Percentiles rank a stretch among this genome's conserved stretches.
These are phyloP conservation scores for Leishmania martiniquensis DNA, from an alignment of 208 protist genomes.

Conservation along the genomic window DNA sequence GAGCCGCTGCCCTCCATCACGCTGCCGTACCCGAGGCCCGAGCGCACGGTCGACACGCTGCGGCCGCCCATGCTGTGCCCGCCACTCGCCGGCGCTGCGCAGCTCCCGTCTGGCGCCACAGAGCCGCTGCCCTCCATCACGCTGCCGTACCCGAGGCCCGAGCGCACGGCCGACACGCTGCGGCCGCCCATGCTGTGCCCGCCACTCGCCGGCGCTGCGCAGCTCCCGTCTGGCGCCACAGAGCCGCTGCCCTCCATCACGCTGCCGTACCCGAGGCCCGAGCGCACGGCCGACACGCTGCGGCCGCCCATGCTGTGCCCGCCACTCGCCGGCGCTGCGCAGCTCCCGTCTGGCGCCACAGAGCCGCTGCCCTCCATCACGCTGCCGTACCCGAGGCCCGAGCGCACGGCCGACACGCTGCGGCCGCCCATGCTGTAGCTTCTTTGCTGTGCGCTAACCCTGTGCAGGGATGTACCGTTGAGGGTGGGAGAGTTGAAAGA, in stretches of 20 bases:
- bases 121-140: constrained; percentile 11
- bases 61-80: too few species aligned
- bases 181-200: too few species aligned
- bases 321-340: not conserved
- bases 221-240: too few species aligned
- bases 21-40: too few species aligned
- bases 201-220: too few species aligned
- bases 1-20: too few species aligned
- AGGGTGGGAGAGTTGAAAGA: not conserved
- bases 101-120: too few species aligned
- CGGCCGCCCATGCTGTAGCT: too few species aligned
- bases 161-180: not conserved
- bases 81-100: too few species aligned
- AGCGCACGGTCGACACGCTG: not conserved
- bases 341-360: not conserved
- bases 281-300: not conserved
- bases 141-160: constrained; percentile 12
- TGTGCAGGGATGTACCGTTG: not conserved
- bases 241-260: constrained; percentile 11
- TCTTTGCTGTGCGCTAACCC: not conserved
- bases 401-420: too few species aligned
- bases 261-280: constrained; percentile 12
- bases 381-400: constrained; percentile 26
- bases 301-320: too few species aligned
- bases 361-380: constrained; percentile 9